phyloP scores from a whole-genome alignment of 306 rosid genomes.

The Elaeagnus macrophylla region DNA sequence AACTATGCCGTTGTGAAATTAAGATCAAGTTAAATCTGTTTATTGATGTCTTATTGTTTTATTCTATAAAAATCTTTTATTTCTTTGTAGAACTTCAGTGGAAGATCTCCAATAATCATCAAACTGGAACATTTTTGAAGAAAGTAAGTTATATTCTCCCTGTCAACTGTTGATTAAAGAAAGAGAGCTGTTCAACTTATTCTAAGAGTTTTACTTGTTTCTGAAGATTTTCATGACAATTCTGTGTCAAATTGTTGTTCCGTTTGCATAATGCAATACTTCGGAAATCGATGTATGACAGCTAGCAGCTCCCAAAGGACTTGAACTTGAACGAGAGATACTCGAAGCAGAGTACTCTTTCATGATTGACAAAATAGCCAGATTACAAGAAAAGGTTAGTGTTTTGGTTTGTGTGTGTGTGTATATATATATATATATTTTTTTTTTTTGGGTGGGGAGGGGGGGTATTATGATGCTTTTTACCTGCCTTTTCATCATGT shows the following conservation, averaged over 20 bases:
- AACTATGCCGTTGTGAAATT: no score
- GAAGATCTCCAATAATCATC: slow-evolving; percentile 45
- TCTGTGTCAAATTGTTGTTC: slow-evolving; percentile 2
- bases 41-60: slow-evolving; percentile 10
- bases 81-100: slow-evolving; percentile 58
- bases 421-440: no score
- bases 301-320: slow-evolving; percentile 61
- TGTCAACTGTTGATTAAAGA: slow-evolving; percentile 14
- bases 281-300: slow-evolving; percentile 29
- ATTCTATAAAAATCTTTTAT: slow-evolving; percentile 15
- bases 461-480: no score
- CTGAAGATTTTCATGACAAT: slow-evolving; percentile 6
- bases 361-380: slow-evolving; percentile 51
- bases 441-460: no score
- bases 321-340: slow-evolving; percentile 66
- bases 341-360: slow-evolving; percentile 71
- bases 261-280: slow-evolving; percentile 11
- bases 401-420: slow-evolving; percentile 3
- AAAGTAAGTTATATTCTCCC: slow-evolving; percentile 35
- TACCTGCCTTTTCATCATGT: no score
- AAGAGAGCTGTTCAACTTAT: not conserved
- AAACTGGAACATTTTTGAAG: slow-evolving; percentile 43
- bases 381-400: slow-evolving; percentile 57
- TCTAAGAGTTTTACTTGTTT: slow-evolving; percentile 8
- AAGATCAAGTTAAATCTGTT: slow-evolving; percentile 12